A percentile compares a stretch with the other conserved stretches of the same genome.
phyloP scores from a whole-genome alignment of 352 stramenopile species.

The Globisporangium spinosum region DNA sequence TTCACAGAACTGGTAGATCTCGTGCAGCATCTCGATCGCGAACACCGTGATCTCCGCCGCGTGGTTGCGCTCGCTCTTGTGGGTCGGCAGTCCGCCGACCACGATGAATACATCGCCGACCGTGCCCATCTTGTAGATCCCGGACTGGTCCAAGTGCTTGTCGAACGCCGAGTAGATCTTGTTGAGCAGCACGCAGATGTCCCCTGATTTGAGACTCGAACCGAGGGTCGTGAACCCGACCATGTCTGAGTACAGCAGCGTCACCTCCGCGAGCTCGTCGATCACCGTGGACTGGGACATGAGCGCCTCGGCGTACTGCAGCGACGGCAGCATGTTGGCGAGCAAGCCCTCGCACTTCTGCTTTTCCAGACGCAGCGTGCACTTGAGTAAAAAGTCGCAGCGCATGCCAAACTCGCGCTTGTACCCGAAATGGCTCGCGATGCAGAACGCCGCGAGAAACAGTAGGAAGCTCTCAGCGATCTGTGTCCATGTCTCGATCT shows the following conservation, averaged over 20 bases:
- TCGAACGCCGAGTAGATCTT: slow-evolving; percentile 82
- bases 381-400: slow-evolving; percentile 76
- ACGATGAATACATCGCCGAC: slow-evolving; percentile 86
- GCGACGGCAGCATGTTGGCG: slow-evolving; percentile 82
- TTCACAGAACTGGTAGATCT: slow-evolving; percentile 73
- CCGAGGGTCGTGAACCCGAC: slow-evolving; percentile 79
- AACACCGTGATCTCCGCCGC: slow-evolving; percentile 73
- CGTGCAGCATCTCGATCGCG: slow-evolving; percentile 82
- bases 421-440: slow-evolving; percentile 54
- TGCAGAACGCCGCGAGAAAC: slow-evolving; percentile 25
- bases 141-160: slow-evolving; percentile 69
- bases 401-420: slow-evolving; percentile 59
- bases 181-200: slow-evolving; percentile 80
- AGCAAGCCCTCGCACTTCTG: slow-evolving; percentile 82
- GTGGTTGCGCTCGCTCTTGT: slow-evolving; percentile 73
- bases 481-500: slow-evolving; percentile 31
- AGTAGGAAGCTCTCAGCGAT: slow-evolving; percentile 41
- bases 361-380: slow-evolving; percentile 69
- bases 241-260: slow-evolving; percentile 85
- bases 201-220: slow-evolving; percentile 47
- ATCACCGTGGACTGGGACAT: slow-evolving; percentile 74
- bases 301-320: slow-evolving; percentile 64
- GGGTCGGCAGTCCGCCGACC: slow-evolving; percentile 59
- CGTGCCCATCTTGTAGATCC: slow-evolving; percentile 88
- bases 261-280: slow-evolving; percentile 79